Percentiles rank a stretch among this genome's conserved stretches.
phyloP scores from a whole-genome alignment of 331 rosid genomes.

The Dryas integrifolia region DNA sequence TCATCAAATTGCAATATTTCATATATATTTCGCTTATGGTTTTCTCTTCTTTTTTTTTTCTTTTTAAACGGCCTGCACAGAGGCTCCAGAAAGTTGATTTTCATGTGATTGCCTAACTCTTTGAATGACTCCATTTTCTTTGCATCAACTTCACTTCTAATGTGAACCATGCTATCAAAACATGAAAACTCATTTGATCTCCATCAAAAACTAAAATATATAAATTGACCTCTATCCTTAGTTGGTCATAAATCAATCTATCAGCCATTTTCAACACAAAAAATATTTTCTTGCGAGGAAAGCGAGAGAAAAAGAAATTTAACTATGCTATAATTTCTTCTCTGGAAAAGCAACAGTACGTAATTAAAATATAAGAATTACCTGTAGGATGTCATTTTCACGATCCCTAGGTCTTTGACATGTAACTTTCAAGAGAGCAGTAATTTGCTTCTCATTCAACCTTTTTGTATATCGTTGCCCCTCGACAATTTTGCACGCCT shows the following conservation, averaged over 20 bases:
- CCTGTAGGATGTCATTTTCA: slow-evolving; percentile 84
- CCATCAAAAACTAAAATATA: not conserved
- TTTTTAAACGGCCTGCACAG: not conserved
- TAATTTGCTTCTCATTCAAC: slow-evolving; percentile 89
- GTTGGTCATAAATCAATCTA: not conserved
- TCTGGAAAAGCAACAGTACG: not conserved
- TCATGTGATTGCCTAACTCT: not conserved
- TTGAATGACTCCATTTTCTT: not conserved
- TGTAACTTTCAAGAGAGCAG: slow-evolving; percentile 81
- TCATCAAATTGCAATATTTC: slow-evolving; percentile 5
- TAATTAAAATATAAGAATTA: slow-evolving; percentile 16
- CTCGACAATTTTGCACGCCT: slow-evolving; percentile 98
- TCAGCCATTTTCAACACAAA: not conserved
- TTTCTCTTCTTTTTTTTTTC: not conserved
- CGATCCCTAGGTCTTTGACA: slow-evolving; percentile 96
- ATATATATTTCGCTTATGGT: not conserved
- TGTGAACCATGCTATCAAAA: not conserved
- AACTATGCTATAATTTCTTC: not conserved
- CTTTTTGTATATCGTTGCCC: slow-evolving; percentile 92
- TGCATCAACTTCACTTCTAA: not conserved
- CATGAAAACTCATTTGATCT: not conserved
- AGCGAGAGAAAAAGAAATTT: not conserved
- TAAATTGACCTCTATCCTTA: not conserved
- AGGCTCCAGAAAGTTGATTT: not conserved
- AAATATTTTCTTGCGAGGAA: not conserved